Percentiles rank a stretch among this genome's conserved stretches.
Conservation (phyloP, 1,139 yeast genomes). For the Sugiyamaella sp. region DNA sequence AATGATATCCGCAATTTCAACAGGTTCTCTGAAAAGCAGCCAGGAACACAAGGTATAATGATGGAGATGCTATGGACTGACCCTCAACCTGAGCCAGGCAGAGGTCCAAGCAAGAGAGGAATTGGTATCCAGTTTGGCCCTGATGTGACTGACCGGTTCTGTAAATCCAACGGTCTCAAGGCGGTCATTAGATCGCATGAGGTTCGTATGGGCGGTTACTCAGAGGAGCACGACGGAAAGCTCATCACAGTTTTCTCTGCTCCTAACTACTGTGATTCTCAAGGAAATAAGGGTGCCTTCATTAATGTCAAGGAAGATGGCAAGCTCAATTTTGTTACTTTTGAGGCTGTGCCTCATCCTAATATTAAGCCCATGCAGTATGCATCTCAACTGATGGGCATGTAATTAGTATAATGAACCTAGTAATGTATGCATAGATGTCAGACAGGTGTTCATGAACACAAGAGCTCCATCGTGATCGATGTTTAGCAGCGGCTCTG, state of each 20-base stretch:
- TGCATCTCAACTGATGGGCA: slow-evolving; percentile 49
- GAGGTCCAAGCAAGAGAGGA: slow-evolving; percentile 91
- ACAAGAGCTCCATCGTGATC: too few relatives aligned
- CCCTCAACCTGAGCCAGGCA: slow-evolving; percentile 78
- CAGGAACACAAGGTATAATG: slow-evolving; percentile 88
- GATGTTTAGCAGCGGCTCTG: too few relatives aligned
- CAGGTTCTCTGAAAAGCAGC: slow-evolving; percentile 70
- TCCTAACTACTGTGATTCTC: slow-evolving; percentile 93
- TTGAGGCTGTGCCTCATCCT: slow-evolving; percentile 88
- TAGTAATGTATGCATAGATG: slow-evolving; percentile 14
- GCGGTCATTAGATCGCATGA: slow-evolving; percentile 93
- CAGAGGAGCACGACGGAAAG: slow-evolving; percentile 81
- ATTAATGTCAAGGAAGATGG: slow-evolving; percentile 66
- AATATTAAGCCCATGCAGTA: slow-evolving; percentile 95
- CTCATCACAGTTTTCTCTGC: slow-evolving; percentile 94
- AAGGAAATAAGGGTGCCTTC: slow-evolving; percentile 89
- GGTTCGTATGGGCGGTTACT: slow-evolving; percentile 89
- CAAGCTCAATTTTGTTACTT: slow-evolving; percentile 58
- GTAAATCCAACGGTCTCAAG: slow-evolving; percentile 68
- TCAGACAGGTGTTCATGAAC: too few relatives aligned
- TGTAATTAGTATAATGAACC: slow-evolving; percentile 16
- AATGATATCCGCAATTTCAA: slow-evolving; percentile 74
- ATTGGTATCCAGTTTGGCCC: slow-evolving; percentile 97
- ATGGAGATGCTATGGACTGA: slow-evolving; percentile 99
- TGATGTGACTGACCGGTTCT: slow-evolving; percentile 81